Percentiles rank a stretch among this genome's conserved stretches.
These are phyloP conservation scores for Globisporangium spiculum DNA, from an alignment of 352 stramenopile genomes.

Conservation along the genomic window DNA sequence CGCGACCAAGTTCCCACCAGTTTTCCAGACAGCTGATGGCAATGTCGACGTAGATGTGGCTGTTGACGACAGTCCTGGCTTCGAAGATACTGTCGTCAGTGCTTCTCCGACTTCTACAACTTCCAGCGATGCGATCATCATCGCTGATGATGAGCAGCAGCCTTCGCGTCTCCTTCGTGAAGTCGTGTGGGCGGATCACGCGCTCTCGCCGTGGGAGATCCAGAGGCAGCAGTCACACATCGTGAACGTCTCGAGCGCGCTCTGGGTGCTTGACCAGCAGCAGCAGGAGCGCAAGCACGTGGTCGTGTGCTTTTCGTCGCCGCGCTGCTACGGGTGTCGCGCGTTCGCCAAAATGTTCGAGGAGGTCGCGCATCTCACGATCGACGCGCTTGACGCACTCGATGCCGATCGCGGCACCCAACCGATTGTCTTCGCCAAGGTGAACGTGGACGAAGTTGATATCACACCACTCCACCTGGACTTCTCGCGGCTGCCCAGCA, in stretches of 20 bases:
- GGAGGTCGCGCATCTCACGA: slow-evolving; percentile 5
- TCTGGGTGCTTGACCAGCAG: slow-evolving; percentile 8
- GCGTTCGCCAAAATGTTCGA: slow-evolving; percentile 20
- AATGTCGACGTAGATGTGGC: neutral
- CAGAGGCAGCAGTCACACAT: neutral
- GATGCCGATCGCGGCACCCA: too few species aligned
- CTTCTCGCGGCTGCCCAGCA: slow-evolving; percentile 10
- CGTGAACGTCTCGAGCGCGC: neutral
- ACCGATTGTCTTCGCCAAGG: slow-evolving; percentile 12
- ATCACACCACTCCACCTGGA: slow-evolving; percentile 3
- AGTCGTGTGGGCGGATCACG: neutral
- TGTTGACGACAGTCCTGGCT: neutral
- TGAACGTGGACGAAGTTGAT: slow-evolving; percentile 25
- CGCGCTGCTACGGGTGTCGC: slow-evolving; percentile 20
- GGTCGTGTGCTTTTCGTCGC: slow-evolving; percentile 21
- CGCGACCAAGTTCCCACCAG: neutral
- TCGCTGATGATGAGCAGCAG: neutral
- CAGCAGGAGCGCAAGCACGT: slow-evolving; percentile 9
- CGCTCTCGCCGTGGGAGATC: slow-evolving; percentile 16
- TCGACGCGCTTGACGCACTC: neutral
- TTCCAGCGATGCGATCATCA: neutral
- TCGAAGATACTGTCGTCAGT: neutral
- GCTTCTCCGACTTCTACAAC: neutral
- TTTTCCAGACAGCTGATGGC: slow-evolving; percentile 1
- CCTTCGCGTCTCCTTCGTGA: slow-evolving; percentile 6